Conservation (phyloP, 2,329 filamentous ascomycete species). For the Aureobasidium sp. region DNA sequence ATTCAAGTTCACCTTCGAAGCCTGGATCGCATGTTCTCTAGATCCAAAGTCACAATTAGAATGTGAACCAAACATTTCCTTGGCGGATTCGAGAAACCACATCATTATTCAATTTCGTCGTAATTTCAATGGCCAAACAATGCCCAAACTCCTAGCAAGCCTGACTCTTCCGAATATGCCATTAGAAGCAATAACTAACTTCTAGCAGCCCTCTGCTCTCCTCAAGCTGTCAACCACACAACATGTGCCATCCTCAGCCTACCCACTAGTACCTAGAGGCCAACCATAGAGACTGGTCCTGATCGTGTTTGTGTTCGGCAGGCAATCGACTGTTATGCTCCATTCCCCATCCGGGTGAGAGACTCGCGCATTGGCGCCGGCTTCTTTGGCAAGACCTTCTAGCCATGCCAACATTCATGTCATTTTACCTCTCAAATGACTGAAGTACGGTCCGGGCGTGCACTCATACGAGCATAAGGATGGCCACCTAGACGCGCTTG, state of each 20-base stretch:
- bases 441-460: background rate
- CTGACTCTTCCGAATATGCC: background rate
- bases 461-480: background rate
- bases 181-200: background rate
- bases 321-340: background rate
- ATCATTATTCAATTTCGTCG: background rate
- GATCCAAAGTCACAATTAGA: too few species aligned
- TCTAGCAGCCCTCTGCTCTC: background rate
- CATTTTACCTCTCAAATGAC: background rate
- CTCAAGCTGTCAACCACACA: background rate
- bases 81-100: background rate
- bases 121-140: background rate
- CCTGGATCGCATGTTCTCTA: too few species aligned
- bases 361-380: too few species aligned
- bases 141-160: background rate
- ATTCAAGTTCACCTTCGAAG: too few species aligned
- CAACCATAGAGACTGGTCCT: background rate
- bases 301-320: background rate
- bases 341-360: background rate
- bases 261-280: background rate
- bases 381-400: background rate
- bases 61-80: too few species aligned
- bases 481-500: background rate
- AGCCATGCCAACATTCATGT: background rate
- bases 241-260: background rate